Percentiles rank a stretch among this genome's conserved stretches.
phyloP scores from a whole-genome alignment of 1,284 basidiomycete genomes.

The Caloboletus firmus region DNA sequence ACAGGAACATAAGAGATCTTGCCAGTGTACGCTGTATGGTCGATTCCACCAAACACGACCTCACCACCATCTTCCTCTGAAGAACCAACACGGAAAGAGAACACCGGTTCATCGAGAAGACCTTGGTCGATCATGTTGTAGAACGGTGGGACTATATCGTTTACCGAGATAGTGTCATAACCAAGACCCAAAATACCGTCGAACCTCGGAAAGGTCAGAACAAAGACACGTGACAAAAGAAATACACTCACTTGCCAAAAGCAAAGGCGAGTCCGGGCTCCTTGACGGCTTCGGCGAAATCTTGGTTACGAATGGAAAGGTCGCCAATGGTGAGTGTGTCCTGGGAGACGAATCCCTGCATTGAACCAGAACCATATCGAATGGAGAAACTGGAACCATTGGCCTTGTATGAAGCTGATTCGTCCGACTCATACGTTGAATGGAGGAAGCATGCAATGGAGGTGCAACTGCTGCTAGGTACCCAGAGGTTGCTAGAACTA shows the following conservation, averaged over 20 bases:
- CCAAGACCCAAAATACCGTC: slow-evolving; percentile 96
- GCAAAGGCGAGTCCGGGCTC: slow-evolving; percentile 98
- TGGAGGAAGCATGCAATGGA: slow-evolving; percentile 99
- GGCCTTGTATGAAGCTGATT: slow-evolving; percentile 86
- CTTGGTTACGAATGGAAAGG: slow-evolving; percentile 72
- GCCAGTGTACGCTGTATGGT: slow-evolving; percentile 78
- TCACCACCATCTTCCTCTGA: slow-evolving; percentile 92
- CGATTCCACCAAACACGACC: slow-evolving; percentile 92
- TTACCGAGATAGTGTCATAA: slow-evolving; percentile 96
- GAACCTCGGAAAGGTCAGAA: slow-evolving; percentile 54
- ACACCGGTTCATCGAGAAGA: slow-evolving; percentile 84
- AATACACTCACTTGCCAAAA: slow-evolving; percentile 86
- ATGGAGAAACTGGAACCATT: slow-evolving; percentile 94
- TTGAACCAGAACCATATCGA: slow-evolving; percentile 94
- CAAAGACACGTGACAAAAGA: background rate
- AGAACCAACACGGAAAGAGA: slow-evolving; percentile 92
- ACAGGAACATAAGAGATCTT: slow-evolving; percentile 88
- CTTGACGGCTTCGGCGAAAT: slow-evolving; percentile 96
- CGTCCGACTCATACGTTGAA: slow-evolving; percentile 84
- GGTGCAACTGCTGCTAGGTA: slow-evolving; percentile 85
- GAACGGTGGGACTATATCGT: slow-evolving; percentile 92
- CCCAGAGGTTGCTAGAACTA: slow-evolving; percentile 91
- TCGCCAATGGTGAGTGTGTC: slow-evolving; percentile 87
- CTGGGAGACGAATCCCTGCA: slow-evolving; percentile 94
- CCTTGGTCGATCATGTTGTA: slow-evolving; percentile 90